Conservation (phyloP, 1,284 basidiomycete species). For the Ceratobasidium sp. region DNA sequence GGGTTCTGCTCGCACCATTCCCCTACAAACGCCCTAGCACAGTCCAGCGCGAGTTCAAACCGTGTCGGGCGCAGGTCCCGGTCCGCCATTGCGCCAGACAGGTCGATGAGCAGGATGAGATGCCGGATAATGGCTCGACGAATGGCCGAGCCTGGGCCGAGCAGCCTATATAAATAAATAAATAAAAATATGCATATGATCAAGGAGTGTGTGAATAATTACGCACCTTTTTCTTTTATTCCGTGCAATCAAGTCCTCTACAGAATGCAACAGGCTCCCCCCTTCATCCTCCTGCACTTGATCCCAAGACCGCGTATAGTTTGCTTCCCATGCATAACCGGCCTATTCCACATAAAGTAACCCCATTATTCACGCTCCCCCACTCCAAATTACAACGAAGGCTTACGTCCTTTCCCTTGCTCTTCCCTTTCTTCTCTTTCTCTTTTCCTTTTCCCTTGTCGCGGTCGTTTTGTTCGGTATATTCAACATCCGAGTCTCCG, state of each 20-base stretch:
- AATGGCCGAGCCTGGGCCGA: slow-evolving; percentile 86
- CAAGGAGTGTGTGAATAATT: slow-evolving; percentile 18
- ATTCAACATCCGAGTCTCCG: slow-evolving; percentile 41
- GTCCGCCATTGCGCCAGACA: slow-evolving; percentile 93
- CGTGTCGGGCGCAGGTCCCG: slow-evolving; percentile 95
- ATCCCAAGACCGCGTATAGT: slow-evolving; percentile 96
- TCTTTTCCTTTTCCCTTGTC: slow-evolving; percentile 54
- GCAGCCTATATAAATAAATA: slow-evolving; percentile 60
- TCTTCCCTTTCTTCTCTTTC: slow-evolving; percentile 56
- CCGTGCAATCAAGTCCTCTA: slow-evolving; percentile 88
- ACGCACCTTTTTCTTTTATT: slow-evolving; percentile 82
- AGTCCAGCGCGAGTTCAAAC: slow-evolving; percentile 89
- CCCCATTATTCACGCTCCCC: neutral
- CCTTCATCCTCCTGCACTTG: slow-evolving; percentile 95
- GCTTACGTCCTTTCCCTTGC: slow-evolving; percentile 64
- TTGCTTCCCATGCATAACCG: slow-evolving; percentile 93
- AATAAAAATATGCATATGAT: slow-evolving; percentile 7
- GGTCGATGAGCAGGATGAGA: slow-evolving; percentile 88
- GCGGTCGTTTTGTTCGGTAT: slow-evolving; percentile 61
- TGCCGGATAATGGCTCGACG: slow-evolving; percentile 97
- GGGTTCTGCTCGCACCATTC: slow-evolving; percentile 99
- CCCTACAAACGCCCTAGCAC: slow-evolving; percentile 87
- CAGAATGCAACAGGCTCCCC: slow-evolving; percentile 89
- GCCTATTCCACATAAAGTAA: slow-evolving; percentile 39
- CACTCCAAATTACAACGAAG: too few species aligned